Base-by-base conservation (phyloP, 108 stramenopile genomes). In the Nannochloropsis gaditana region DNA sequence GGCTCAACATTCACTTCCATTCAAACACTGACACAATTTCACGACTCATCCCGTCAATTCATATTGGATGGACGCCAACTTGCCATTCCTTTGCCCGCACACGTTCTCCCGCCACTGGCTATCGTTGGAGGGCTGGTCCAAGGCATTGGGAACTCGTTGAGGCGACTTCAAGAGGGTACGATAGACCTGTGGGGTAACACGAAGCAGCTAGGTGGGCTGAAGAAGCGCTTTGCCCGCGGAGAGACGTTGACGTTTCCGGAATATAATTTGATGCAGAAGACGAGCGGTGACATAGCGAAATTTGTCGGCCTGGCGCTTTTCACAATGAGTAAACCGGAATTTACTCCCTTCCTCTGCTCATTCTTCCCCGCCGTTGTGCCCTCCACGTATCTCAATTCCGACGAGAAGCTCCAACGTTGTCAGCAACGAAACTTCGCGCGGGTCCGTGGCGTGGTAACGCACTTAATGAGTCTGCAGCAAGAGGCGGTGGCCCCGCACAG, bases 391-490 rank as follows among this genome's bases (percentile, higher is more conserved):
- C 59, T 73, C 19, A 73, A n/a, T n/a, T 73, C 59, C 19, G 59
- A 73, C 59, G 59, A 73, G 59, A 73, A 73, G 59, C 59, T 73
- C 19, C 59, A 73, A n/a, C 59, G 59, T 15, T 73, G 59, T n/a
- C 59, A 73, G n/a, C 59, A 73, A 73, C 59, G 59, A n/a, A 73
- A 73, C n/a, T 73, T 73, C n/a, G 59, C 19, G 59, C 59, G 59
- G 8, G 59, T 73, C 8, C 59, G 59, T 73, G 59, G 19, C 19
- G 59, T 73, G 6, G 59, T 73, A 5, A 73, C 15, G 15, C 59
- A 73, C 59, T 73, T 73, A n/a, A 73, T 73, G 59, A 73, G 59
- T n/a, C 59, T 73, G 59, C 59, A 73, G 59, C 59, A 73, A 73
- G 59, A 73, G 59, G n/a, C 59, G 59, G 59, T 73, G 4, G 59